Conservation (phyloP, 495 filamentous ascomycete species). For the Trichocladium antarcticum region DNA sequence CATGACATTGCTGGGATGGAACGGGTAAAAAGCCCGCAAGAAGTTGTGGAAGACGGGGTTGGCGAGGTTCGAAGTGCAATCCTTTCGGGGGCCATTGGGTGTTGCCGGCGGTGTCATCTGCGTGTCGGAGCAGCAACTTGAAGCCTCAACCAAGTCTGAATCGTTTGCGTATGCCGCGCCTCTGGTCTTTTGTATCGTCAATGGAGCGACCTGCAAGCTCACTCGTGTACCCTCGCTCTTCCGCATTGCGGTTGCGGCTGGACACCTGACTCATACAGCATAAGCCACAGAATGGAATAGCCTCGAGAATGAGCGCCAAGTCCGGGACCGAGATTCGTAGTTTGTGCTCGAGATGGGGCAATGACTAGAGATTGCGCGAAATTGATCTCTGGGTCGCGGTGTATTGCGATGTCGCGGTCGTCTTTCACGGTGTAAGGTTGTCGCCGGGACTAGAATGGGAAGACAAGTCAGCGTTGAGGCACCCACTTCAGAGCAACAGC, state of each 20-base stretch:
- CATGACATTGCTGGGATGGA: conserved; percentile 60
- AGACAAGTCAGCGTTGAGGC: not conserved
- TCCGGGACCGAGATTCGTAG: too few relatives aligned
- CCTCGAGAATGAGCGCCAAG: too few relatives aligned
- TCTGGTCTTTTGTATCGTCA: conserved; percentile 55
- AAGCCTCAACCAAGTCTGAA: conserved; percentile 33
- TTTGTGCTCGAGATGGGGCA: too few relatives aligned
- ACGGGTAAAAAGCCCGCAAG: conserved; percentile 90
- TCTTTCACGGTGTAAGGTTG: not conserved
- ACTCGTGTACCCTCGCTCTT: conserved; percentile 41
- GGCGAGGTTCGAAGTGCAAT: conserved; percentile 25
- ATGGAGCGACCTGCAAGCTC: conserved; percentile 60
- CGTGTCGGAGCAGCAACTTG: conserved; percentile 35
- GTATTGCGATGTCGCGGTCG: not conserved
- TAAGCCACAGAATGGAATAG: conserved; percentile 24
- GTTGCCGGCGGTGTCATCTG: conserved; percentile 67
- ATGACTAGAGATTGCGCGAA: too few relatives aligned
- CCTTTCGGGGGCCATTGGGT: conserved; percentile 51
- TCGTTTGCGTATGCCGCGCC: conserved; percentile 30
- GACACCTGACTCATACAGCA: conserved; percentile 25
- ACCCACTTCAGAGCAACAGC: not conserved
- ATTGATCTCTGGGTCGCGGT: not conserved
- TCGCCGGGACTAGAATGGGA: not conserved
- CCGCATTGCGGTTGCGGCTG: conserved; percentile 41
- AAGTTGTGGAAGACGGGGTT: conserved; percentile 82